Base-by-base conservation (phyloP, 352 stramenopile genomes). In the Globisporangium takayamanum region DNA sequence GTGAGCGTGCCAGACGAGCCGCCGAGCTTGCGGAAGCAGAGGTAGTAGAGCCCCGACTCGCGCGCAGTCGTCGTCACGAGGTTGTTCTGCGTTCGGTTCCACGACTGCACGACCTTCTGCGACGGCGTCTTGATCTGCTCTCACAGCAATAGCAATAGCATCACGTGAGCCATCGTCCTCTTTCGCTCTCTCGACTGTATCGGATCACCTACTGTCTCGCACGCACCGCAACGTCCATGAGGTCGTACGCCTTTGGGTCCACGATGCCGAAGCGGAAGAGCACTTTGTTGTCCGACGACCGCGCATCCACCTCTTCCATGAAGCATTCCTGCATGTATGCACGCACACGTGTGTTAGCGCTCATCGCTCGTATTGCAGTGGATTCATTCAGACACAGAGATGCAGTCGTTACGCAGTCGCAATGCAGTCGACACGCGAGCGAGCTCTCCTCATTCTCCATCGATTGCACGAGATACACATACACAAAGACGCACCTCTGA, bases 21-120 rank as follows among this genome's bases (percentile, higher is more conserved):
- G 30, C 70, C 71, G 37, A 76, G 71, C 59, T 89, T 89, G 25
- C 57, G 66, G 62, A 92, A 92, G 69, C 84, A 94, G 64, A 94
- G 52, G 48, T 86, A 67, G 63, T 92, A 94, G 30, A 94, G 67
- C 7, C 84, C 84, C 28, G 75, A 89, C 62, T 94, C 84, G 18
- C 82, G 84, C 51, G 89, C 78, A 11, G 63, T 64, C 7, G 70
- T 60, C 2, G 76, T 72, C 33, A 72, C 62, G 50, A 87, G 82
- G 59, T 86, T 72, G 59, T 71, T 74, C 62, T 92, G 82, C 46
- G 84, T 77, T 26, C 60, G 55, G 62, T 87, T 84, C 78, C 78
- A 94, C 20, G 61, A 30, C 42, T 75, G 49, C 12, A 87, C 64
- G n/a, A 72, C 64, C 2, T 68, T 69, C n/a, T 73, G 62, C 41